Base-by-base conservation (phyloP, 2,329 filamentous ascomycete genomes). In the Claviceps fusiformis region DNA sequence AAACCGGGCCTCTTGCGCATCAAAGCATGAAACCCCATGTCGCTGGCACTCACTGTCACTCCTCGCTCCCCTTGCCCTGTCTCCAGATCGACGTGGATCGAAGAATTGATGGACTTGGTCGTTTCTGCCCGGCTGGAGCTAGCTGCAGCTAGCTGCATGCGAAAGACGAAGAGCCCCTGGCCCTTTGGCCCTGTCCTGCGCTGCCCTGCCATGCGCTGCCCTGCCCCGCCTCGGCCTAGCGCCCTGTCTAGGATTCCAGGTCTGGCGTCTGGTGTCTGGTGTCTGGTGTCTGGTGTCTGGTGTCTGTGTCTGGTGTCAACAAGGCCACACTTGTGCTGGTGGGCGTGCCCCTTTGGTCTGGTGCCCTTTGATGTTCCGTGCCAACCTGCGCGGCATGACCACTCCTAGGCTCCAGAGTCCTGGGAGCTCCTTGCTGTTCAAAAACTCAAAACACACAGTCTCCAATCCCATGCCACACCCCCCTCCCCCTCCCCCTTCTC, bases 31-130 rank as follows among this genome's bases (percentile, higher is more conserved):
- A 33, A 48, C 13, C 64, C 60, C 35, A 37, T 37, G 35, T 37
- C 35, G 19, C 19, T 19, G 19, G 19, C 19, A 19, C 35, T 10
- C 8, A 6, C 35, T 11, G 10, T 9, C 35, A 9, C 35, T 10
- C 8, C 35, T 9, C 35, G 3, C 8, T 11, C 35, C 35, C 57
- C 54, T 55, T 39, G 52, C 46, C 15, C 19, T 7, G 17, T n/a
- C 19, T 29, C 35, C 50, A 49, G 67, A 69, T 69, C 66, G 67
- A 67, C 63, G 55, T 50, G 62, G 19, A 69, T 68, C 66, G 67
- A 68, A 59, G 63, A 61, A 62, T 58, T 33, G 29, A 9, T n/a
- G 17, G 17, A 10, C 27, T n/a, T n/a, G 33, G n/a, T 9, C 9
- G 35, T 11, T 10, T 11, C 27, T 27, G 39, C 47, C 47, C 39